phyloP scores from a whole-genome alignment of 805 yeast species.

The Saccharomyces mikatae region DNA sequence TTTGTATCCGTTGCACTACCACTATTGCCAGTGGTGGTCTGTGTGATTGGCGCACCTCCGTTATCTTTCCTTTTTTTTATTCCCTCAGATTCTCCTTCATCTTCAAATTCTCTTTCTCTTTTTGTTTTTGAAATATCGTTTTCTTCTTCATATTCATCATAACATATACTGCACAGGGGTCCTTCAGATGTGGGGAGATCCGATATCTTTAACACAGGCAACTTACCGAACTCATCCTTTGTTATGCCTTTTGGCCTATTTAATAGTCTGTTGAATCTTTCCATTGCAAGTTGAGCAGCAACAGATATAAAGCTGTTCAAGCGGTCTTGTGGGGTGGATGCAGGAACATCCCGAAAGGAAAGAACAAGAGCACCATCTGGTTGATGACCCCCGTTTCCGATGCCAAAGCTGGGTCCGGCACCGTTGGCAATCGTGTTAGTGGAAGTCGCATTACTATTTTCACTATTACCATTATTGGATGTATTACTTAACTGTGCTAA shows the following conservation, averaged over 20 bases:
- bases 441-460: not conserved
- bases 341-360: conserved; percentile 59
- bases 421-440: conserved; percentile 9
- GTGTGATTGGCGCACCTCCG: not conserved
- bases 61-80: conserved; percentile 14
- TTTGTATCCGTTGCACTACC: not conserved
- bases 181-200: conserved; percentile 27
- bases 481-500: conserved; percentile 2
- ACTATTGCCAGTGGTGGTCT: not conserved
- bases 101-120: conserved; percentile 19
- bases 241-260: conserved; percentile 47
- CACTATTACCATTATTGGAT: not conserved
- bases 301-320: conserved; percentile 53
- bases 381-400: conserved; percentile 1
- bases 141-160: conserved; percentile 40
- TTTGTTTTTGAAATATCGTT: not conserved
- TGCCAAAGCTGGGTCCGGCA: conserved; percentile 18
- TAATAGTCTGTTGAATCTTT: conserved; percentile 47
- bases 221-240: conserved; percentile 42
- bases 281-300: conserved; percentile 63
- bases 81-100: conserved; percentile 17
- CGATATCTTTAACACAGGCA: conserved; percentile 33
- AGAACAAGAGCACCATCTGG: conserved; percentile 48
- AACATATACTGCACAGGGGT: conserved; percentile 58
- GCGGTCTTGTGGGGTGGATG: conserved; percentile 50